A percentile compares a stretch with the other conserved stretches of the same genome.
phyloP scores from a whole-genome alignment of 106 monocot genomes.

The Dendrobium huoshanense region DNA sequence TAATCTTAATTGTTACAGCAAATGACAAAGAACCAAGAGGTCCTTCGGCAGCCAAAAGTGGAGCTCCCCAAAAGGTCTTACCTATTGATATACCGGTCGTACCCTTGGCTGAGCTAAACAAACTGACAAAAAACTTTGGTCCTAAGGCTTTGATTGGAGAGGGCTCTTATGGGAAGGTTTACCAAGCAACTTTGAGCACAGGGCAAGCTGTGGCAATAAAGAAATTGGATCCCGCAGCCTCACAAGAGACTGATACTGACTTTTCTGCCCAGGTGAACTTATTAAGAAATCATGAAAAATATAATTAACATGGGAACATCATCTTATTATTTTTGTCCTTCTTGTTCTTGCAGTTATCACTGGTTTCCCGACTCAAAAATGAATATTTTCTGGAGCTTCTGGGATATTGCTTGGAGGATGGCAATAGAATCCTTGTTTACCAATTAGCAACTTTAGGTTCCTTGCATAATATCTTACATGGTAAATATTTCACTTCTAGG shows the following conservation, averaged over 20 bases:
- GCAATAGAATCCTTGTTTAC: slow-evolving; percentile 67
- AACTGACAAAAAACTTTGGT: slow-evolving; percentile 31
- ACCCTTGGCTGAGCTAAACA: slow-evolving; percentile 25
- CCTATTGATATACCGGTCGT: slow-evolving; percentile 35
- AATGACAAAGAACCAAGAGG: slow-evolving; percentile 23
- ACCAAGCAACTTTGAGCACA: slow-evolving; percentile 17
- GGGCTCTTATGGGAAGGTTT: slow-evolving; percentile 46
- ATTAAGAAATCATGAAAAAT: not conserved
- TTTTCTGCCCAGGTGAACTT: slow-evolving; percentile 35
- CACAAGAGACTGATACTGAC: slow-evolving; percentile 29
- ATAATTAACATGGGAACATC: not conserved
- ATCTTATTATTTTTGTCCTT: not conserved
- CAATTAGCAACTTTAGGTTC: slow-evolving; percentile 80
- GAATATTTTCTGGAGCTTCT: slow-evolving; percentile 67
- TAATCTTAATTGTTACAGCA: slow-evolving; percentile 6
- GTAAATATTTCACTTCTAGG: slow-evolving; percentile 18
- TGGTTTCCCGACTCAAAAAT: slow-evolving; percentile 70
- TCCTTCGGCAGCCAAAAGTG: slow-evolving; percentile 13
- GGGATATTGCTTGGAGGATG: slow-evolving; percentile 76
- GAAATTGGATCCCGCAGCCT: slow-evolving; percentile 31
- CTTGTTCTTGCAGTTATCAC: slow-evolving; percentile 42
- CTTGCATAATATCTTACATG: slow-evolving; percentile 77
- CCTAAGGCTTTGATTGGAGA: slow-evolving; percentile 39
- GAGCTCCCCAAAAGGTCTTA: slow-evolving; percentile 25
- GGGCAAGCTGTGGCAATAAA: slow-evolving; percentile 39